A percentile compares a stretch with the other conserved stretches of the same genome.
Conservation (phyloP, 2,329 filamentous ascomycete species). For the Falciphora oryzae region DNA sequence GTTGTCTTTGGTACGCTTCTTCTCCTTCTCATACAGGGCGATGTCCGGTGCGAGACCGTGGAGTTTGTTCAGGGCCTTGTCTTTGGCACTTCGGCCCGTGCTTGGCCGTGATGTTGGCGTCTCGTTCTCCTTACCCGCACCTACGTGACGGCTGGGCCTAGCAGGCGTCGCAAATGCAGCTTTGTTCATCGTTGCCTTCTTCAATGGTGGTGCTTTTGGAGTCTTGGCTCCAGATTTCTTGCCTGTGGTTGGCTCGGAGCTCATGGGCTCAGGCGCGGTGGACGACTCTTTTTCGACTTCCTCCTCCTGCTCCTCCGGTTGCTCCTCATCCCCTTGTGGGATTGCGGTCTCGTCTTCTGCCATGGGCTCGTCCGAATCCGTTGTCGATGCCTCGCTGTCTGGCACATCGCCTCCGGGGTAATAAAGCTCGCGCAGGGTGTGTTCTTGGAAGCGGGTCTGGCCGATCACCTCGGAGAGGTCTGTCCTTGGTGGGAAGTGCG, state of each 20-base stretch:
- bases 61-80: slow-evolving; percentile 70
- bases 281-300: slow-evolving; percentile 17
- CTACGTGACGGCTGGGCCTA: slow-evolving; percentile 38
- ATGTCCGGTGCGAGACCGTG: slow-evolving; percentile 79
- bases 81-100: slow-evolving; percentile 81
- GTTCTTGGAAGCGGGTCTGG: slow-evolving; percentile 72
- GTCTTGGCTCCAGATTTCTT: slow-evolving; percentile 16
- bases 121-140: slow-evolving; percentile 74
- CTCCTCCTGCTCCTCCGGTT: slow-evolving; percentile 30
- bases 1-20: slow-evolving; percentile 60
- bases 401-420: slow-evolving; percentile 51
- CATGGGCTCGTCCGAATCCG: neutral
- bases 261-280: slow-evolving; percentile 9
- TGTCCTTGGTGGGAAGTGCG: slow-evolving; percentile 78
- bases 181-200: slow-evolving; percentile 12
- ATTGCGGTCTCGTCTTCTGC: neutral
- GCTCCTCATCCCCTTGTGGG: slow-evolving; percentile 28
- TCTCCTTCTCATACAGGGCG: slow-evolving; percentile 86
- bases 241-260: neutral
- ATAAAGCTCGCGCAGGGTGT: slow-evolving; percentile 58
- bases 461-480: slow-evolving; percentile 92
- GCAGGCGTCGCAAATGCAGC: slow-evolving; percentile 32
- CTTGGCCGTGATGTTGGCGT: slow-evolving; percentile 58
- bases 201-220: slow-evolving; percentile 8
- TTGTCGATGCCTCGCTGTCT: slow-evolving; percentile 19